Percentiles rank a stretch among this genome's conserved stretches.
phyloP scores from a whole-genome alignment of 805 yeast genomes.

The Suhomyces faveliae region DNA sequence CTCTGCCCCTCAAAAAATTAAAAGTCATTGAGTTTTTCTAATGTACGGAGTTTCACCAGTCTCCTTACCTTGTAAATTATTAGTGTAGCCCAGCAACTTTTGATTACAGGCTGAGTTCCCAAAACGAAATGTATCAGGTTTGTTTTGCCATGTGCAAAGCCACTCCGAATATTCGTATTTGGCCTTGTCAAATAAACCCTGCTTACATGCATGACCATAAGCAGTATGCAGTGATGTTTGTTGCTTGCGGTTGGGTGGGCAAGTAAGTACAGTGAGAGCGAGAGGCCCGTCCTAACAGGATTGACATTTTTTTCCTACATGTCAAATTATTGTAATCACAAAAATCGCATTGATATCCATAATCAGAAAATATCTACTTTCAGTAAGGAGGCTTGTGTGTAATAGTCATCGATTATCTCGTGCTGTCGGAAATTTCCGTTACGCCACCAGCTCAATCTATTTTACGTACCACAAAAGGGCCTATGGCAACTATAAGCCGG shows the following conservation, averaged over 20 bases:
- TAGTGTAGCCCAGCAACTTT: neutral
- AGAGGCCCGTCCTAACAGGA: slow-evolving; percentile 3
- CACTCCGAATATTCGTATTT: neutral
- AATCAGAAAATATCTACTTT: neutral
- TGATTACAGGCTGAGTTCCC: neutral
- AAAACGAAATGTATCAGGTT: neutral
- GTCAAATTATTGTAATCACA: slow-evolving; percentile 4
- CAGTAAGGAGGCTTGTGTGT: neutral
- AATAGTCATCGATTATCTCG: neutral
- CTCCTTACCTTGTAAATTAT: neutral
- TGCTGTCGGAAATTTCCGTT: neutral
- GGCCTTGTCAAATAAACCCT: neutral
- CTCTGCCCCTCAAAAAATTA: no score
- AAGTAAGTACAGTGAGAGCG: no score
- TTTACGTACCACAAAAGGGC: neutral
- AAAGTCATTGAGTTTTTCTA: no score
- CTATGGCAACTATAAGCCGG: neutral
- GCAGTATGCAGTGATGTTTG: neutral
- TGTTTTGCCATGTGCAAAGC: neutral
- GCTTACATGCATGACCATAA: neutral
- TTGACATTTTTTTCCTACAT: neutral
- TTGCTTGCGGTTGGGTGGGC: neutral
- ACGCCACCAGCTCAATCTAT: neutral
- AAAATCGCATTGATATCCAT: neutral
- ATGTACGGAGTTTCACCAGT: neutral